Evolutionary conservation across 2,329 filamentous ascomycete genomes (phyloP), one percentile per base, ranked within the genome.

Genomic region (Colletotrichum liriopes): DNA sequence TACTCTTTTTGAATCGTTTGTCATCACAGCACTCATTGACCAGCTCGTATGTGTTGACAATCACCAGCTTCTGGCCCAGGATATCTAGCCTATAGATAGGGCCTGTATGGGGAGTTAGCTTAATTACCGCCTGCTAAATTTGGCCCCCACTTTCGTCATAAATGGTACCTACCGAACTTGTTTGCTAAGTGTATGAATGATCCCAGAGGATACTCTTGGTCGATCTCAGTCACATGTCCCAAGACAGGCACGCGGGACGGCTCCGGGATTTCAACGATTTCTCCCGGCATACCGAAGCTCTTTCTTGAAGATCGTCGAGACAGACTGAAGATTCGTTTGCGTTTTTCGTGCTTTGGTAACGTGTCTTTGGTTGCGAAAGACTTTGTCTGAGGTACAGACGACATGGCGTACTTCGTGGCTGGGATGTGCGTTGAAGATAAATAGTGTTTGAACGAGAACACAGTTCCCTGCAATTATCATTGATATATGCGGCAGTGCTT

Each of bases 1-100:
- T 81, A 0, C 83, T 80, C 78, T 94, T 94, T 26, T 84, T 78
- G 78, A 93, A 93, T 16, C 91, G 84, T 68, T 86, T 89, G 78
- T 93, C 91, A 73, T 93, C 86, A 74, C 89, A 93, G 8, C 88
- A 77, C 76, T 93, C 92, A 66, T 92, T 86, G 39, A 93, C 82
- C 0, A 93, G 81, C 41, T 86, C 86, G 23, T 87, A 85, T 26
- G 82, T 88, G 58, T 84, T 86, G 54, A 89, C 82, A 71, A 92
- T 82, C 54, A 91, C 84, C 32, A 84, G 82, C 7, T 79, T 80
- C 14, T 65, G 20, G 1, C 86, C 83, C 5, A 86, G 84, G 3
- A 91, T 78, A 23, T 81, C 84, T 58, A 93, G 82, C 74, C 87
- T 85, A 76, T 84, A 92, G 69, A 93, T 90, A 11, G 88, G 86